Evolutionary conservation across 306 rosid genomes (phyloP).

Genomic region (Vigna trinervia): DNA sequence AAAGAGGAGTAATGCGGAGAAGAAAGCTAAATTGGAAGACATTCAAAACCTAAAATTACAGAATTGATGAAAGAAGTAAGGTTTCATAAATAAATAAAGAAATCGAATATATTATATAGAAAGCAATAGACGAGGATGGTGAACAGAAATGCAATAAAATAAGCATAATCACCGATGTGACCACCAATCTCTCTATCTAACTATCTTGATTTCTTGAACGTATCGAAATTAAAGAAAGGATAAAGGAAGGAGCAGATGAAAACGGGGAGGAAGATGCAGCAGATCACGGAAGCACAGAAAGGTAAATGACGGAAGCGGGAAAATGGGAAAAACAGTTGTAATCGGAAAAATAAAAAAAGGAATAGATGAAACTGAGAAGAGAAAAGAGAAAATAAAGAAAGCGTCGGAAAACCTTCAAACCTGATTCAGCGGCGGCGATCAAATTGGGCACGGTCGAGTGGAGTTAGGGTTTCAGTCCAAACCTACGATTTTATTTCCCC

Average conservation of each 20-base stretch:
- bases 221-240: no score
- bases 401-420: neutral
- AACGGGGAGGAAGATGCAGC: neutral
- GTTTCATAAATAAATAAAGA: neutral
- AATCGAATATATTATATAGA: neutral
- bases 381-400: no score
- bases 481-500: neutral
- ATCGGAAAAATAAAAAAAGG: neutral
- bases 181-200: no score
- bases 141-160: no score
- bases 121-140: neutral
- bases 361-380: no score
- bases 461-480: slow-evolving; percentile 10
- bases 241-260: no score
- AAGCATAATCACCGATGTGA: no score
- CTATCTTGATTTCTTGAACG: no score
- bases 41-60: neutral
- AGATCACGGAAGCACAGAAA: neutral
- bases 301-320: no score
- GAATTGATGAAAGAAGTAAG: neutral
- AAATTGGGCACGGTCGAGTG: neutral
- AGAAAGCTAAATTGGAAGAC: neutral
- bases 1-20: neutral
- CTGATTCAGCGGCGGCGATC: neutral
- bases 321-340: neutral